Conservation (phyloP, 2,329 filamentous ascomycete species). For the Golovinomyces cichoracearum region DNA sequence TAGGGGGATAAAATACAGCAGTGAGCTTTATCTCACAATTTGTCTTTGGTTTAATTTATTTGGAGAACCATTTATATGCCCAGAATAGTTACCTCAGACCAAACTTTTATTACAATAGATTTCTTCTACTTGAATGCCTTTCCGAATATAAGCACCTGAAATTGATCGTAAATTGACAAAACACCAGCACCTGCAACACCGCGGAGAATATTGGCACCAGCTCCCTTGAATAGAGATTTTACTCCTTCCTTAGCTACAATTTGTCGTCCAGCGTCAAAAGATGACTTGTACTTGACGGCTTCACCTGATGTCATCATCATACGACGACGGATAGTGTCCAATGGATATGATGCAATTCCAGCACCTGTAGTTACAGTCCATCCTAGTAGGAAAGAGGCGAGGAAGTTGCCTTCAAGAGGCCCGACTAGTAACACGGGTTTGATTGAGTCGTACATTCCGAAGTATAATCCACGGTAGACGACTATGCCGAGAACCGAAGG, state of each 20-base stretch:
- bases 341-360: conserved; percentile 99
- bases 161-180: conserved; percentile 99
- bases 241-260: conserved; percentile 95
- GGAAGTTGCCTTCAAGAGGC: conserved; percentile 87
- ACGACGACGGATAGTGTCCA: conserved; percentile 99
- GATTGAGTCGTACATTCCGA: conserved; percentile 99
- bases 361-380: conserved; percentile 99
- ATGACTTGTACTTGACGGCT: conserved; percentile 99
- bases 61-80: too few species aligned
- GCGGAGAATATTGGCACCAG: conserved; percentile 99
- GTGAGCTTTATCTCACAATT: too few species aligned
- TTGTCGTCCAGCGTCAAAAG: conserved; percentile 81
- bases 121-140: conserved; percentile 70
- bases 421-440: conserved; percentile 95
- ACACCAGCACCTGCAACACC: conserved; percentile 99
- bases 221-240: conserved; percentile 99
- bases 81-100: too few species aligned
- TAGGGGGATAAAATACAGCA: too few species aligned
- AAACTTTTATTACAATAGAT: not conserved
- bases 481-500: conserved; percentile 97
- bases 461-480: conserved; percentile 99
- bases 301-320: conserved; percentile 99
- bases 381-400: conserved; percentile 94
- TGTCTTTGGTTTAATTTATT: too few species aligned
- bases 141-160: conserved; percentile 96